A percentile compares a stretch with the other conserved stretches of the same genome.
Conservation (phyloP, 495 filamentous ascomycete species). For the Tuber indicum region DNA sequence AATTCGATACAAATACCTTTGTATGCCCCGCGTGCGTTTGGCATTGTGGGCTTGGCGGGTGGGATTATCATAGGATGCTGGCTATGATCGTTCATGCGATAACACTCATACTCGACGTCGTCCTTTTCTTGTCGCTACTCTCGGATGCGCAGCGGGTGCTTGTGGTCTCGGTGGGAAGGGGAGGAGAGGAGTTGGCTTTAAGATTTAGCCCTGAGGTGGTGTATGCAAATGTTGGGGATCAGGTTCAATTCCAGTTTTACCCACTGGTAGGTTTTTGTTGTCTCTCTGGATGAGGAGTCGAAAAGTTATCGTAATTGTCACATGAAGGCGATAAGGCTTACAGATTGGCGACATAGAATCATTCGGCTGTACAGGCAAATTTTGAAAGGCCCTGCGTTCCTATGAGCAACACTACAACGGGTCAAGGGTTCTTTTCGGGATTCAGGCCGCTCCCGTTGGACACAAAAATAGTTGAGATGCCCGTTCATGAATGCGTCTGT, state of each 20-base stretch:
- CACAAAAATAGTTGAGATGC: slow-evolving; percentile 28
- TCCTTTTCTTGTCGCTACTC: slow-evolving; percentile 15
- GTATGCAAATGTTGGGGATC: slow-evolving; percentile 46
- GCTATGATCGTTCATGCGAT: slow-evolving; percentile 31
- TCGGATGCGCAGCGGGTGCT: slow-evolving; percentile 13
- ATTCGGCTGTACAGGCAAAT: slow-evolving; percentile 47
- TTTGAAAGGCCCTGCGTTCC: slow-evolving; percentile 47
- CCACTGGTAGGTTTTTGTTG: slow-evolving; percentile 43
- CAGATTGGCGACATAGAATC: slow-evolving; percentile 41
- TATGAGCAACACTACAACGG: slow-evolving; percentile 43
- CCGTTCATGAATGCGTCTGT: background rate
- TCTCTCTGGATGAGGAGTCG: background rate
- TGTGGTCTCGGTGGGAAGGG: slow-evolving; percentile 28
- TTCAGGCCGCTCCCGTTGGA: slow-evolving; percentile 50
- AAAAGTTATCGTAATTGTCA: slow-evolving; percentile 9
- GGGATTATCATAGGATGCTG: slow-evolving; percentile 22
- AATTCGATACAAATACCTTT: slow-evolving; percentile 31
- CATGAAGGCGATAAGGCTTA: slow-evolving; percentile 20
- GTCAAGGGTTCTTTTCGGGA: slow-evolving; percentile 58
- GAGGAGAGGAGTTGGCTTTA: slow-evolving; percentile 23
- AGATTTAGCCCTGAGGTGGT: slow-evolving; percentile 39
- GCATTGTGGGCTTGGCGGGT: slow-evolving; percentile 14
- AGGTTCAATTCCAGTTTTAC: slow-evolving; percentile 53
- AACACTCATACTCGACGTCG: slow-evolving; percentile 13
- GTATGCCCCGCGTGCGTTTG: slow-evolving; percentile 15